Conservation (phyloP, 2,329 filamentous ascomycete genomes). For the Polytolypa hystricis region DNA sequence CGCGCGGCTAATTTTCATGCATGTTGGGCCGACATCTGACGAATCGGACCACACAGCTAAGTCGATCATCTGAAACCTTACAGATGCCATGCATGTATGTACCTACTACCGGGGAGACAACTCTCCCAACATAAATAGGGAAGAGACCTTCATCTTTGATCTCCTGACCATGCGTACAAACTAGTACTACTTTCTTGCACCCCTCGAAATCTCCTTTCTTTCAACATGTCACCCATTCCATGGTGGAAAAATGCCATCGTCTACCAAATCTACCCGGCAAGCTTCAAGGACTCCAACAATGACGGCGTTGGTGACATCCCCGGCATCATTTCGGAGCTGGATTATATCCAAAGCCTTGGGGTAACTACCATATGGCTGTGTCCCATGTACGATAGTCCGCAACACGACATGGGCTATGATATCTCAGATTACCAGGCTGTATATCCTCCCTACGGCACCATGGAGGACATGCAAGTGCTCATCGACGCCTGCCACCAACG, state of each 20-base stretch:
- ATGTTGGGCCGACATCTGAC: too few relatives aligned
- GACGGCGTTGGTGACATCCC: conserved; percentile 25
- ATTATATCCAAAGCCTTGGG: conserved; percentile 23
- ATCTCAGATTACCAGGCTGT: conserved; percentile 42
- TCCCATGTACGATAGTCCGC: conserved; percentile 42
- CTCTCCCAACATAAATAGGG: too few relatives aligned
- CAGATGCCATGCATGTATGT: too few relatives aligned
- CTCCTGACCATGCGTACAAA: too few relatives aligned
- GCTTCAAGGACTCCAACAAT: conserved; percentile 25
- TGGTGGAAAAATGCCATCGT: conserved; percentile 32
- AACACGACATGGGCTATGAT: conserved; percentile 46
- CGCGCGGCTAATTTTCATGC: too few relatives aligned
- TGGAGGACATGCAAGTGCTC: conserved; percentile 36
- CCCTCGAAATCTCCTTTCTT: too few relatives aligned
- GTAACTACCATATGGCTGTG: conserved; percentile 25
- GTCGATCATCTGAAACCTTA: too few relatives aligned
- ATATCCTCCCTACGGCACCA: conserved; percentile 36
- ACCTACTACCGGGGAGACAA: too few relatives aligned
- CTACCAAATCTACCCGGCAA: conserved; percentile 23
- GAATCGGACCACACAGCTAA: too few relatives aligned
- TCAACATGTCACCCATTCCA: too few relatives aligned
- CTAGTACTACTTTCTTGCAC: too few relatives aligned
- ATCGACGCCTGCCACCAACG: conserved; percentile 33
- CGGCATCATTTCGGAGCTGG: conserved; percentile 20
- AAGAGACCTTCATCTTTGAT: too few relatives aligned